Evolutionary conservation across 2,329 filamentous ascomycete species (phyloP).

Genomic region (Penicillium sclerotiorum): DNA sequence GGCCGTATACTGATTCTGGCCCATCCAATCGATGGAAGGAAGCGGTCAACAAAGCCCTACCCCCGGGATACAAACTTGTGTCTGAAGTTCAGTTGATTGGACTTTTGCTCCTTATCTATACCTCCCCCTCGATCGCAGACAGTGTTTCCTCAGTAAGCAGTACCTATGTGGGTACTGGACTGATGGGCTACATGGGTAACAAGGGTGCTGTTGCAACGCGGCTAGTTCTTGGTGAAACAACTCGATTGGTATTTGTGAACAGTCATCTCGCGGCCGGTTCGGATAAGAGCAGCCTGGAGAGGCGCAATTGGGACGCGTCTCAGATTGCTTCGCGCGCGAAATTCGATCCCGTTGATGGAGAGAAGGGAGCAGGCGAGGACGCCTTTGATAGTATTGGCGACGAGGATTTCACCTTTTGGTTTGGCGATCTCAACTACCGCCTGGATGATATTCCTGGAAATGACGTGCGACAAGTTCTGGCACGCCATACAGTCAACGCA

Average conservation of each 20-base stretch:
- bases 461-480: conserved; percentile 82
- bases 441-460: conserved; percentile 85
- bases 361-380: conserved; percentile 62
- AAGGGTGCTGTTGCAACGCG: conserved; percentile 86
- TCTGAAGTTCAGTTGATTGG: conserved; percentile 85
- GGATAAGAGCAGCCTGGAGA: conserved; percentile 74
- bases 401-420: conserved; percentile 94
- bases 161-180: conserved; percentile 79
- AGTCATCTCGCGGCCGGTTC: conserved; percentile 86
- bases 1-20: conserved; percentile 71
- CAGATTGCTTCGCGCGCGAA: conserved; percentile 76
- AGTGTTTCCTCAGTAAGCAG: conserved; percentile 82
- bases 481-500: conserved; percentile 78
- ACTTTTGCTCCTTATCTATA: conserved; percentile 80
- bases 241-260: conserved; percentile 86
- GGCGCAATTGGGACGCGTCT: conserved; percentile 84
- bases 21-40: conserved; percentile 78
- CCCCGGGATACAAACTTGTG: conserved; percentile 73
- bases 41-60: conserved; percentile 72
- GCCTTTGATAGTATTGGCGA: conserved; percentile 70
- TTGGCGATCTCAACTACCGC: conserved; percentile 94
- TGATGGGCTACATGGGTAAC: conserved; percentile 93
- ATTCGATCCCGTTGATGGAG: conserved; percentile 73
- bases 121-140: conserved; percentile 72
- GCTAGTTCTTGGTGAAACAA: conserved; percentile 85